Evolutionary conservation across 352 stramenopile genomes (phyloP), one percentile per base, ranked within the genome.

Genomic region (Pythium rishiriense): DNA sequence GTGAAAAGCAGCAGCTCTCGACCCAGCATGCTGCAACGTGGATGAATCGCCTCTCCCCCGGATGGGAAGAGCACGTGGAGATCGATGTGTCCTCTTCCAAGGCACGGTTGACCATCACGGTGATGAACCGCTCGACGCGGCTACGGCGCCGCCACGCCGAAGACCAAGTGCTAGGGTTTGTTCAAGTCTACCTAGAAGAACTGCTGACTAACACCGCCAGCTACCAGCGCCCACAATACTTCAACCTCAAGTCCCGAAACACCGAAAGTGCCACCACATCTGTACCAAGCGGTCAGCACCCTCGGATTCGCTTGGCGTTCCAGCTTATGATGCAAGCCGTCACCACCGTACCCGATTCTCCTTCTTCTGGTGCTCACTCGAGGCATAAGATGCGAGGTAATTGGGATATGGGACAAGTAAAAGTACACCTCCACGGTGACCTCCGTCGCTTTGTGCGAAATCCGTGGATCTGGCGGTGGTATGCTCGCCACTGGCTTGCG

Each of bases 51-150:
- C 51, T 89, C 24, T 75, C 78, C 19, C 82, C 82, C 15, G 67
- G 60, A n/a, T 91, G 82, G 82, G 70, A 81, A 53, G 80, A 91
- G 70, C 73, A 74, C 24, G 52, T 91, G 2, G 80, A 91, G 24
- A 64, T 87, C n/a, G 68, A 78, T 17, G 59, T 81, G 26, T 58
- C 63, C 10, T 87, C 78, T 2, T 24, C 66, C 1, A 75, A 74
- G 21, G 62, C 78, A 1, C 75, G 68, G 4, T 35, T 89, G 29
- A 68, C 64, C 8, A 64, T 91, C 35, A 77, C 50, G 37, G 50
- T 91, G 0, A 73, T 78, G 54, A 76, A 89, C 24, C 78, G 75
- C 35, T 58, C 57, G 15, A 64, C 52, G 33, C 22, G 63, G 4
- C 43, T 58, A 24, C 66, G 50, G 19, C 39, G 26, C 10, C 43